A percentile compares a stretch with the other conserved stretches of the same genome.
Evolutionary conservation across 257 asterid species (phyloP).

Genomic region (Solanum sitiens): DNA sequence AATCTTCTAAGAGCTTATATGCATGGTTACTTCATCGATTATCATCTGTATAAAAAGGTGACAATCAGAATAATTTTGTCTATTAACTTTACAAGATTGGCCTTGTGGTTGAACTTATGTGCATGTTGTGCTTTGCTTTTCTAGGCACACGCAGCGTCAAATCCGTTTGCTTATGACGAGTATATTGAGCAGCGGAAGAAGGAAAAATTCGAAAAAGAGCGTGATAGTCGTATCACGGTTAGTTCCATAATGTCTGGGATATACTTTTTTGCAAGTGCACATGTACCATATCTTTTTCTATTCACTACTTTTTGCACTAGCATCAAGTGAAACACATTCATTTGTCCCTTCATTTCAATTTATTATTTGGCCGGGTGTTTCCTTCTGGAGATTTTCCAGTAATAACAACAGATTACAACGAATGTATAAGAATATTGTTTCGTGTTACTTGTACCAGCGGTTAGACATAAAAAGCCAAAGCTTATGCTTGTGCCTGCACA

Average conservation of each 20-base stretch:
- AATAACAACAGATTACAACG: background rate
- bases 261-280: background rate
- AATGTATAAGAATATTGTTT: background rate
- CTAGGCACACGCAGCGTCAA: conserved; percentile 71
- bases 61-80: background rate
- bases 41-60: conserved; percentile 83
- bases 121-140: background rate
- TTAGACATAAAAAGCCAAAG: background rate
- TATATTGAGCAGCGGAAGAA: conserved; percentile 59
- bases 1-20: conserved; percentile 78
- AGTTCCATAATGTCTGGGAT: conserved; percentile 5
- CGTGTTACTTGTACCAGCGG: background rate
- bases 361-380: background rate
- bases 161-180: conserved; percentile 69
- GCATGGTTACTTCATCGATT: conserved; percentile 88
- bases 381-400: background rate
- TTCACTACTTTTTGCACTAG: background rate
- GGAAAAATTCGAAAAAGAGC: conserved; percentile 49
- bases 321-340: background rate
- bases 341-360: background rate
- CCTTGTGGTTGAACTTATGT: background rate
- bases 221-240: conserved; percentile 76
- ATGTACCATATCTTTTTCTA: background rate
- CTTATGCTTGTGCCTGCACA: background rate
- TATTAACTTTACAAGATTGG: background rate